Evolutionary conservation across 371 early-diverging fungal genomes (phyloP).

Genomic region (Funneliformis caledonium): DNA sequence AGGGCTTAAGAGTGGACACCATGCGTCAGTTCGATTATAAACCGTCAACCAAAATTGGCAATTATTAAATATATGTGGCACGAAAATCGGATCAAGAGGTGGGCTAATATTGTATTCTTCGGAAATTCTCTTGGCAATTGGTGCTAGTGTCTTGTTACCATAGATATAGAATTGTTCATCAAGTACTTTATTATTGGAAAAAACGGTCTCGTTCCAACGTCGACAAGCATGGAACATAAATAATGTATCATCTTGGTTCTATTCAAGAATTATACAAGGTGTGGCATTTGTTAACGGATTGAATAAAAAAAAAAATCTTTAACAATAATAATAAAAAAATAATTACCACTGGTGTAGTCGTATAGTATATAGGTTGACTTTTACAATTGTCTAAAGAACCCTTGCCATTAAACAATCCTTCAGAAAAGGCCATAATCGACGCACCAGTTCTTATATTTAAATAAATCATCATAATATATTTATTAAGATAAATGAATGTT

Average conservation of each 20-base stretch:
- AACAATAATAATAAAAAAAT: slow-evolving; percentile 38
- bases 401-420: slow-evolving; percentile 38
- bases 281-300: too few species aligned
- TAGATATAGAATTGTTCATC: neutral
- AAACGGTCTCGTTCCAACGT: too few species aligned
- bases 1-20: slow-evolving; percentile 47
- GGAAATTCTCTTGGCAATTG: too few species aligned
- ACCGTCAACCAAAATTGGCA: too few species aligned
- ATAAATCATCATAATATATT: neutral
- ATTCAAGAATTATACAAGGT: too few species aligned
- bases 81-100: slow-evolving; percentile 46
- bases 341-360: too few species aligned
- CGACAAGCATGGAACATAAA: slow-evolving; percentile 21
- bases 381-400: slow-evolving; percentile 25
- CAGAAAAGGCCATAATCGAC: slow-evolving; percentile 39
- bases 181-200: neutral
- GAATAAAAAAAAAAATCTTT: too few species aligned
- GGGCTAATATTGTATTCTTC: slow-evolving; percentile 33
- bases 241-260: slow-evolving; percentile 12
- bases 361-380: slow-evolving; percentile 39
- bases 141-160: slow-evolving; percentile 4
- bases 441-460: slow-evolving; percentile 15
- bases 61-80: slow-evolving; percentile 40
- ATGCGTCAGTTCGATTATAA: slow-evolving; percentile 43
- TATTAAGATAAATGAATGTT: neutral